Conservation (phyloP, 129 eudicot genomes). For the Tagetes erecta region DNA sequence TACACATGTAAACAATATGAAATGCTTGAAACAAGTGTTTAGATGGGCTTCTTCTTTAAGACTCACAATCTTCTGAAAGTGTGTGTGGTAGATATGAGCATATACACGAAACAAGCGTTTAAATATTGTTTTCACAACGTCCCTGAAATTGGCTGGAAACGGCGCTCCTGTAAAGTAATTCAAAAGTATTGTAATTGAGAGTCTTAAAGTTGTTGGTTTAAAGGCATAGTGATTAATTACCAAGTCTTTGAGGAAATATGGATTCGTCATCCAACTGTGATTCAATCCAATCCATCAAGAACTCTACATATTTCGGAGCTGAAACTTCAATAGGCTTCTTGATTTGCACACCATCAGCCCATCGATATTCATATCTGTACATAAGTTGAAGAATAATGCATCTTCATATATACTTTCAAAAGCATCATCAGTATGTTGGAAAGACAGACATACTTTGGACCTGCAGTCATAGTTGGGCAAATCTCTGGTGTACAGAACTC, state of each 20-base stretch:
- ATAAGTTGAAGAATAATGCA: slow-evolving; percentile 22
- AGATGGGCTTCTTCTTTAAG: slow-evolving; percentile 96
- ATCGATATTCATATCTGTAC: slow-evolving; percentile 83
- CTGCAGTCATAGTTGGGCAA: slow-evolving; percentile 97
- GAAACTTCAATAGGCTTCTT: slow-evolving; percentile 98
- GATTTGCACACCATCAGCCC: slow-evolving; percentile 96
- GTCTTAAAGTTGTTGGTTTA: neutral
- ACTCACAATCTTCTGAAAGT: slow-evolving; percentile 92
- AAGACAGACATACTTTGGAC: slow-evolving; percentile 80
- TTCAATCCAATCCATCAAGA: slow-evolving; percentile 95
- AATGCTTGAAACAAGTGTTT: slow-evolving; percentile 97
- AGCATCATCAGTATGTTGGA: neutral
- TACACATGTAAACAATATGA: slow-evolving; percentile 89
- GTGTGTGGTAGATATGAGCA: slow-evolving; percentile 94
- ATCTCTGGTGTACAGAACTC: slow-evolving; percentile 95
- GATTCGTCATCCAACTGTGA: slow-evolving; percentile 91
- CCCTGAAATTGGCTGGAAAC: slow-evolving; percentile 86
- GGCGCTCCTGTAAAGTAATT: slow-evolving; percentile 65
- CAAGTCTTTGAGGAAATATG: slow-evolving; percentile 89
- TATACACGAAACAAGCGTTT: slow-evolving; percentile 92
- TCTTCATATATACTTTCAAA: neutral
- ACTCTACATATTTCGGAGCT: slow-evolving; percentile 97
- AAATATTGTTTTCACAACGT: slow-evolving; percentile 92
- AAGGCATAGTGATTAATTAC: slow-evolving; percentile 38
- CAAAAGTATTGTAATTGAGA: neutral